These are phyloP conservation scores for Trifolium repens DNA, from an alignment of 306 rosid species.

Conservation along the genomic window DNA sequence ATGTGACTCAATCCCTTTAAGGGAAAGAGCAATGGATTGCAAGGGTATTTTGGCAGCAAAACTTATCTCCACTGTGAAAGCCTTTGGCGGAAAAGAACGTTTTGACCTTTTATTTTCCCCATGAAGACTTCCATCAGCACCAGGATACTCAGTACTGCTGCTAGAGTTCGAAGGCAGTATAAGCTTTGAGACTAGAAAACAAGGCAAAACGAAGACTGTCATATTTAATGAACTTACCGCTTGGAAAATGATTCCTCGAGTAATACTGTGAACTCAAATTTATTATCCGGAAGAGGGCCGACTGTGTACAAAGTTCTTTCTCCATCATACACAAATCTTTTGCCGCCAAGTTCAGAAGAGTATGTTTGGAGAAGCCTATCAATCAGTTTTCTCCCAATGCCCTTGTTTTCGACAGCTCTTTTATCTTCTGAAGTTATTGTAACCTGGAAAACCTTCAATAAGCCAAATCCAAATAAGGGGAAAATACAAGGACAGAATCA, in stretches of 20 bases:
- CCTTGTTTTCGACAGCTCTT: slow-evolving; percentile 61
- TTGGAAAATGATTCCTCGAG: slow-evolving; percentile 77
- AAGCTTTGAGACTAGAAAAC: slow-evolving; percentile 37
- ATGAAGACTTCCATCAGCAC: slow-evolving; percentile 48
- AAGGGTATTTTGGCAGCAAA: slow-evolving; percentile 74
- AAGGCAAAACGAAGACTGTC: not conserved
- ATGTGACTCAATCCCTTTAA: slow-evolving; percentile 59
- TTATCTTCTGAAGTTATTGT: slow-evolving; percentile 65
- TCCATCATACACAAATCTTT: slow-evolving; percentile 82
- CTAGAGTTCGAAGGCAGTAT: slow-evolving; percentile 37
- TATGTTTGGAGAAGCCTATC: slow-evolving; percentile 70
- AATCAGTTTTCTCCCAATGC: slow-evolving; percentile 75
- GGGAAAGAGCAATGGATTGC: slow-evolving; percentile 56
- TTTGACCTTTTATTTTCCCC: slow-evolving; percentile 62
- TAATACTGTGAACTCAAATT: slow-evolving; percentile 64
- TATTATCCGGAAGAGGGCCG: slow-evolving; percentile 67
- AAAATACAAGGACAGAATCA: slow-evolving; percentile 25
- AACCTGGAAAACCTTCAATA: slow-evolving; percentile 58
- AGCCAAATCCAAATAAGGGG: slow-evolving; percentile 27
- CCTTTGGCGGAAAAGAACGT: slow-evolving; percentile 57
- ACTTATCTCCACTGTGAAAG: slow-evolving; percentile 63
- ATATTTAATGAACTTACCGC: slow-evolving; percentile 45
- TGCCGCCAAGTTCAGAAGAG: slow-evolving; percentile 64
- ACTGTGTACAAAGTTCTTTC: slow-evolving; percentile 73
- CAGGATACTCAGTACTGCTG: slow-evolving; percentile 50